Evolutionary conservation across 2,329 filamentous ascomycete species (phyloP).

Genomic region (Fusarium sp.): DNA sequence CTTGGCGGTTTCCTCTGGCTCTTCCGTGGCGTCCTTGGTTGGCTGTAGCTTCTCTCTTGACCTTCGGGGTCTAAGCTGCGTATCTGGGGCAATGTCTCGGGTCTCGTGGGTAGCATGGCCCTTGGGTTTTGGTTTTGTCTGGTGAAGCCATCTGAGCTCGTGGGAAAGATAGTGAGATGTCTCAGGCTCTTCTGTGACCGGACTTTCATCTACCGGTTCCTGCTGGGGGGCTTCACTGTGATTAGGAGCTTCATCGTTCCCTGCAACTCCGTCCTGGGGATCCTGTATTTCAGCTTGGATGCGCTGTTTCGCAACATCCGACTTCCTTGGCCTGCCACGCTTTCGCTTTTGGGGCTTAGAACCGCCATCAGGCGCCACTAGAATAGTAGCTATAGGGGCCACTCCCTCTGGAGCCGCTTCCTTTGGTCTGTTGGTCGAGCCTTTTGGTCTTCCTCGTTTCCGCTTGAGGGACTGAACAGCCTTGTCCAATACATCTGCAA

Average conservation of each 20-base stretch:
- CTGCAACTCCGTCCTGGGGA: not conserved
- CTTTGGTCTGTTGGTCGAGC: conserved; percentile 1
- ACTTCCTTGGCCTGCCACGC: conserved; percentile 24
- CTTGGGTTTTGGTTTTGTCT: conserved; percentile 25
- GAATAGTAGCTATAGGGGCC: not conserved
- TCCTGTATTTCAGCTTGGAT: not conserved
- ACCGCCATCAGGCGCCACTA: not conserved
- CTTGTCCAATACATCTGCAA: not conserved
- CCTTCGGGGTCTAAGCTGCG: not conserved
- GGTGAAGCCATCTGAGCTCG: conserved; percentile 39
- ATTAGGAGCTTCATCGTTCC: not conserved
- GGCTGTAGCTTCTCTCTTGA: conserved; percentile 9
- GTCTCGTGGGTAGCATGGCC: not conserved
- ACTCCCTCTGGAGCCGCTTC: not conserved
- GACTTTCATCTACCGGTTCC: not conserved
- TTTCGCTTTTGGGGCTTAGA: conserved; percentile 8
- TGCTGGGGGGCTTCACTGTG: not conserved
- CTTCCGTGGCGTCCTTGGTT: not conserved
- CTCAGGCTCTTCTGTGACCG: not conserved
- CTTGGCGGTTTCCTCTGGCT: not conserved
- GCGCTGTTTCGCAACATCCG: not conserved
- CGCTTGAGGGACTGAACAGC: conserved; percentile 25
- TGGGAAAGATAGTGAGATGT: not conserved
- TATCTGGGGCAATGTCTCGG: not conserved
- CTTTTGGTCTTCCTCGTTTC: conserved; percentile 45